phyloP scores from a whole-genome alignment of 2,329 filamentous ascomycete genomes.

The Colletotrichum tabaci region DNA sequence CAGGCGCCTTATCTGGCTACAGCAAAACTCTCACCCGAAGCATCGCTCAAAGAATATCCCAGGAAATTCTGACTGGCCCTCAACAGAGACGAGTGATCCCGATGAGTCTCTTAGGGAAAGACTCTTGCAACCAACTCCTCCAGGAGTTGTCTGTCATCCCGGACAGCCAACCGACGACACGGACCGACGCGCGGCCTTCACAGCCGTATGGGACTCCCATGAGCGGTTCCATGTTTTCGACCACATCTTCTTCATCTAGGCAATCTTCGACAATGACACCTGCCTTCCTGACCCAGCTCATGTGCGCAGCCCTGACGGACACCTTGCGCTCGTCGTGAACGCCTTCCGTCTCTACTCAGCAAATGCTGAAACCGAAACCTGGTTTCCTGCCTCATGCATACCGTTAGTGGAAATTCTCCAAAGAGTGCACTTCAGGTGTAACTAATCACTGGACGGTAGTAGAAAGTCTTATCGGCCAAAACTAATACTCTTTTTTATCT shows the following conservation, averaged over 20 bases:
- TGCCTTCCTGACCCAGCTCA: slow-evolving; percentile 60
- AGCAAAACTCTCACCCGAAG: not conserved
- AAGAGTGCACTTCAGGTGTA: no score
- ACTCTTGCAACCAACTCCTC: slow-evolving; percentile 59
- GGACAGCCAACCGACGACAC: slow-evolving; percentile 51
- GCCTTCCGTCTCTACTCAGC: slow-evolving; percentile 34
- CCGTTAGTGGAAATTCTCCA: no score
- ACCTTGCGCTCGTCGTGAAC: slow-evolving; percentile 55
- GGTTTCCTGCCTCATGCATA: no score
- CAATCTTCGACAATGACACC: slow-evolving; percentile 65
- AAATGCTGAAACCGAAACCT: no score
- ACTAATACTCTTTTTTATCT: no score
- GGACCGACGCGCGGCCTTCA: slow-evolving; percentile 49
- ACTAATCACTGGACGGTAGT: no score
- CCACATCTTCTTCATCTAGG: slow-evolving; percentile 53
- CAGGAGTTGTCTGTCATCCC: slow-evolving; percentile 62
- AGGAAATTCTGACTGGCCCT: slow-evolving; percentile 63
- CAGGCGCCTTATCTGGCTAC: no score
- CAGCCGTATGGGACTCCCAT: slow-evolving; percentile 24
- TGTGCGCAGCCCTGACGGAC: slow-evolving; percentile 53
- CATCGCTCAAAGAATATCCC: slow-evolving; percentile 63
- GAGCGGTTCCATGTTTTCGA: slow-evolving; percentile 52
- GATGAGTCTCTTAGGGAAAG: slow-evolving; percentile 60
- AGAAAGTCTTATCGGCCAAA: no score
- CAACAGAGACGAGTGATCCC: slow-evolving; percentile 60